Percentiles rank a stretch among this genome's conserved stretches.
Evolutionary conservation across 2,329 filamentous ascomycete genomes (phyloP).

Genomic region (Paecilomyces formosus): DNA sequence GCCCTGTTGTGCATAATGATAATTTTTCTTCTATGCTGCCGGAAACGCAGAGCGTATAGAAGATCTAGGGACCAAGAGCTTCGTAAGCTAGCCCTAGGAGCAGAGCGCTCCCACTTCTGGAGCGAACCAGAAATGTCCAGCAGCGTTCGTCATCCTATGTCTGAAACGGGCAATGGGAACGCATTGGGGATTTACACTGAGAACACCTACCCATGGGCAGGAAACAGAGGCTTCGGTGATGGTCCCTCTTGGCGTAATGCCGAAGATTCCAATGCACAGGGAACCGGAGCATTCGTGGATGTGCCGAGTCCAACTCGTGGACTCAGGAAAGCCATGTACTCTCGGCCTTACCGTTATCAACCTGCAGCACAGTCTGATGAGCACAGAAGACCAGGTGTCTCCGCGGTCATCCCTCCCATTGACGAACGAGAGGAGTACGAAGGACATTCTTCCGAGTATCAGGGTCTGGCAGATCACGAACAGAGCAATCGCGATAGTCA

Average conservation of each 20-base stretch:
- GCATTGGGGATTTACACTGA: slow-evolving; percentile 8
- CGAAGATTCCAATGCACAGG: slow-evolving; percentile 27
- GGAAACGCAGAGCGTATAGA: slow-evolving; percentile 36
- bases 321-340: slow-evolving; percentile 30
- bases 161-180: slow-evolving; percentile 9
- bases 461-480: slow-evolving; percentile 8
- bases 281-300: slow-evolving; percentile 35
- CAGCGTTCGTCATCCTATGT: slow-evolving; percentile 23
- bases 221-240: slow-evolving; percentile 10
- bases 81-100: slow-evolving; percentile 43
- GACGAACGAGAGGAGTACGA: slow-evolving; percentile 57
- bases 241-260: slow-evolving; percentile 19
- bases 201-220: slow-evolving; percentile 22
- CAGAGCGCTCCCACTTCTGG: slow-evolving; percentile 41
- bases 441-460: slow-evolving; percentile 14
- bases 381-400: slow-evolving; percentile 40
- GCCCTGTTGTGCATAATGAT: slow-evolving; percentile 34
- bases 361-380: slow-evolving; percentile 42
- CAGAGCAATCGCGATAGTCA: slow-evolving; percentile 8
- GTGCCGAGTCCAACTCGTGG: slow-evolving; percentile 32
- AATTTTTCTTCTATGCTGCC: slow-evolving; percentile 44
- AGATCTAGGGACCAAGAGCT: slow-evolving; percentile 48
- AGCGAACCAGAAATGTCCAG: slow-evolving; percentile 33
- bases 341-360: slow-evolving; percentile 31
- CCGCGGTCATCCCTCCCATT: slow-evolving; percentile 55